phyloP scores from a whole-genome alignment of 1,284 basidiomycete genomes.

The Blastosporella zonata region DNA sequence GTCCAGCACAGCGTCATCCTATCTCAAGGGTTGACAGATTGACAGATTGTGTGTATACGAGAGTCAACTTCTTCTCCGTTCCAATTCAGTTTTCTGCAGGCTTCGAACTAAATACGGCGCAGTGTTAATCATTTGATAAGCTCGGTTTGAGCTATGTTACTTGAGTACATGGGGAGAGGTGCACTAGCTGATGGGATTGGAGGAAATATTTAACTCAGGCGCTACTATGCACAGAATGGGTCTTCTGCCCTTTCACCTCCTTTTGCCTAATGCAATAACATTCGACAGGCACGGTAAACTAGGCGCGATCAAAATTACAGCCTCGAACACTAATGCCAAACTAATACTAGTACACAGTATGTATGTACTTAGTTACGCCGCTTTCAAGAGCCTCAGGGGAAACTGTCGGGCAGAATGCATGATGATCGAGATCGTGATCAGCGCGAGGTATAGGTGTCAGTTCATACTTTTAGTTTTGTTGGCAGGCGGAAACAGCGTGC shows the following conservation, averaged over 20 bases:
- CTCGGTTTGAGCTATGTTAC: background rate
- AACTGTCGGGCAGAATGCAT: background rate
- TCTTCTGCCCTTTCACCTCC: background rate
- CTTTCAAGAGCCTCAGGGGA: background rate
- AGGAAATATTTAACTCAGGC: background rate
- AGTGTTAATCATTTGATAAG: slow-evolving; percentile 13
- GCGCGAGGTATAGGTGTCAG: background rate
- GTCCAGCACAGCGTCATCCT: no score
- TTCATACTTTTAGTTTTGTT: background rate
- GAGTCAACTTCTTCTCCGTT: background rate
- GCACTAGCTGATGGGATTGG: background rate
- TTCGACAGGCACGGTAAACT: background rate
- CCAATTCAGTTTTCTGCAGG: background rate
- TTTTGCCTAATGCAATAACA: background rate
- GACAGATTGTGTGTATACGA: background rate
- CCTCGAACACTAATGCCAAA: no score
- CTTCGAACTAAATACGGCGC: slow-evolving; percentile 2
- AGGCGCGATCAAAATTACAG: background rate
- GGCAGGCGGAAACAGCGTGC: background rate
- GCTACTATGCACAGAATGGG: no score
- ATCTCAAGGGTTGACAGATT: no score
- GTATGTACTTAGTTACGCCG: no score
- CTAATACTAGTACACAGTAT: no score
- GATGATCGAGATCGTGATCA: background rate
- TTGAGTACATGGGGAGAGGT: background rate